A percentile compares a stretch with the other conserved stretches of the same genome.
Evolutionary conservation across 2,329 filamentous ascomycete genomes (phyloP).

Genomic region (Sordariomycetes sp.): DNA sequence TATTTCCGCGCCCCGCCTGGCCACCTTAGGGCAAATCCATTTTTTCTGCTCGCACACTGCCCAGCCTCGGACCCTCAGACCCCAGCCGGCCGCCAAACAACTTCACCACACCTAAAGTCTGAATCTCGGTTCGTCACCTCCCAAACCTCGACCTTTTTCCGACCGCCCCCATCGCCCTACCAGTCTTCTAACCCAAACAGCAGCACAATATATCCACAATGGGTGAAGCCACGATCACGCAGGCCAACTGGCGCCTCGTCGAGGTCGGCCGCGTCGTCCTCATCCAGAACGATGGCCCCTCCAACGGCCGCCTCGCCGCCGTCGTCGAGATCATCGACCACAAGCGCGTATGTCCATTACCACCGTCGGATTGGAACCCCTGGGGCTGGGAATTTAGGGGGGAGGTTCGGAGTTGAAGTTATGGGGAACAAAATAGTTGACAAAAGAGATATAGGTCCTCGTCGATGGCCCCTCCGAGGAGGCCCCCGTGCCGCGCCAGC

Average conservation of each 20-base stretch:
- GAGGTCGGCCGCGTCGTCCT: slow-evolving; percentile 97
- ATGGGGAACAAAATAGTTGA: slow-evolving; percentile 9
- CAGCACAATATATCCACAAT: slow-evolving; percentile 38
- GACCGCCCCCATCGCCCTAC: slow-evolving; percentile 29
- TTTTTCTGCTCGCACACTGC: slow-evolving; percentile 26
- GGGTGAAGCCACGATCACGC: slow-evolving; percentile 73
- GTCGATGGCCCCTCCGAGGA: slow-evolving; percentile 88
- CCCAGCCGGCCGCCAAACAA: slow-evolving; percentile 1
- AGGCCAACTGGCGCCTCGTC: slow-evolving; percentile 86
- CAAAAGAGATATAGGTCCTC: slow-evolving; percentile 59
- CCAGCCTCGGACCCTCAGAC: not conserved
- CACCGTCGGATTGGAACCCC: not conserved
- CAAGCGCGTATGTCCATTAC: slow-evolving; percentile 83
- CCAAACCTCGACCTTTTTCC: slow-evolving; percentile 20
- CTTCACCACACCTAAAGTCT: slow-evolving; percentile 3
- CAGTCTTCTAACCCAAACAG: not conserved
- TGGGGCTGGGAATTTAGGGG: not conserved
- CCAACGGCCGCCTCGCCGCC: slow-evolving; percentile 75
- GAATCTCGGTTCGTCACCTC: slow-evolving; percentile 15
- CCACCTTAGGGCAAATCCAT: slow-evolving; percentile 26
- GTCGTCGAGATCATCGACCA: slow-evolving; percentile 99
- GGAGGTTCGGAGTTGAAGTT: not conserved
- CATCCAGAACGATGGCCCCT: slow-evolving; percentile 70
- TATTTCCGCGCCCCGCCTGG: slow-evolving; percentile 1
- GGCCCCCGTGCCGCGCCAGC: slow-evolving; percentile 77